A percentile compares a stretch with the other conserved stretches of the same genome.
These are phyloP conservation scores for Hysterangium stoloniferum DNA, from an alignment of 768 basidiomycete genomes.

Conservation along the genomic window DNA sequence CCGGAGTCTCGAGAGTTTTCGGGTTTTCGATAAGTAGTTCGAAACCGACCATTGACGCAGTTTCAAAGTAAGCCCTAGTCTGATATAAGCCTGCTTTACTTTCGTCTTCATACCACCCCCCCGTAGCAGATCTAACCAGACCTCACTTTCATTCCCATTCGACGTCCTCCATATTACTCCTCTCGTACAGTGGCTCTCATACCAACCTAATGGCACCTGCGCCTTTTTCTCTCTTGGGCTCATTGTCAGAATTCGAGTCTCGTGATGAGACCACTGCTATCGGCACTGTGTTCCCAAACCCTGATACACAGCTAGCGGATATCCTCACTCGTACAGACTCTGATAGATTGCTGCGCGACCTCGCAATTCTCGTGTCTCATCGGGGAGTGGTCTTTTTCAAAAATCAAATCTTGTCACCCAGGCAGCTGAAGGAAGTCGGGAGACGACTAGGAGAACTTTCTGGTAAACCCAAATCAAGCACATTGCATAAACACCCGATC, in stretches of 20 bases:
- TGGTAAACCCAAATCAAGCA: slow-evolving; percentile 40
- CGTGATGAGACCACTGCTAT: slow-evolving; percentile 45
- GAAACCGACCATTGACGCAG: too few species aligned
- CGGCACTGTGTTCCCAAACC: slow-evolving; percentile 44
- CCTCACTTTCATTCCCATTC: too few species aligned
- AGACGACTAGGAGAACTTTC: slow-evolving; percentile 40
- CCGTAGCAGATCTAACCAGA: too few species aligned
- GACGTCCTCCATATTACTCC: too few species aligned
- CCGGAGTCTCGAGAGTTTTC: too few species aligned
- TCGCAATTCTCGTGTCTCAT: slow-evolving; percentile 35
- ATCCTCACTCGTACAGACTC: slow-evolving; percentile 38
- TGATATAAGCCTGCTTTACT: too few species aligned
- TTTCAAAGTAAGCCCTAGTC: too few species aligned
- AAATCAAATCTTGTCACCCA: slow-evolving; percentile 40
- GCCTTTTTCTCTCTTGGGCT: slow-evolving; percentile 26
- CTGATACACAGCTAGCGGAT: slow-evolving; percentile 37
- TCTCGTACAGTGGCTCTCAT: too few species aligned
- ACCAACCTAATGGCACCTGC: slow-evolving; percentile 24
- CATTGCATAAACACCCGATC: slow-evolving; percentile 50
- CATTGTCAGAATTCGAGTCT: slow-evolving; percentile 28
- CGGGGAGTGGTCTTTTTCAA: slow-evolving; percentile 63
- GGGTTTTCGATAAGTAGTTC: too few species aligned
- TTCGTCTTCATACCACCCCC: too few species aligned
- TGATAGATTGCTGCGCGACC: slow-evolving; percentile 45
- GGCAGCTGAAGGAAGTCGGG: slow-evolving; percentile 44